These are phyloP conservation scores for Syzygium grande DNA, from an alignment of 345 rosid genomes.

Conservation along the genomic window DNA sequence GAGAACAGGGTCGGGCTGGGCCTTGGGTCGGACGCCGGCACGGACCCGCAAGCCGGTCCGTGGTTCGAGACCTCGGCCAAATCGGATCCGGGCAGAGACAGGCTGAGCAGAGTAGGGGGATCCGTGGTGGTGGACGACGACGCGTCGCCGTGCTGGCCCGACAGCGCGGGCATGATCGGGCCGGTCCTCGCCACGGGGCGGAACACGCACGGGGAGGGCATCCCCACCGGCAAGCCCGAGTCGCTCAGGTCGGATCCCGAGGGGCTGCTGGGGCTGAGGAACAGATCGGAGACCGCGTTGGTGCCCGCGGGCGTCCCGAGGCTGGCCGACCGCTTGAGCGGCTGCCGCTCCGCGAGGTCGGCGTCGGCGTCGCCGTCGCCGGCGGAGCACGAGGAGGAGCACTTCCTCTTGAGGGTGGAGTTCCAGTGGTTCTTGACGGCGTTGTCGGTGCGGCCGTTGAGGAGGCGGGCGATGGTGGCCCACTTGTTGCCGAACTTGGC, in stretches of 20 bases:
- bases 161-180: constrained; percentile 24
- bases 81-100: constrained; percentile 62
- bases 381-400: constrained; percentile 28
- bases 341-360: constrained; percentile 16
- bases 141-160: constrained; percentile 20
- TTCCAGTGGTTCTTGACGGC: constrained; percentile 83
- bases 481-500: constrained; percentile 73
- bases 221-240: constrained; percentile 24
- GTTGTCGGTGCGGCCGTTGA: constrained; percentile 77
- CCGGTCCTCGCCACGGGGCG: constrained; percentile 27
- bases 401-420: constrained; percentile 69
- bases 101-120: constrained; percentile 53
- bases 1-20: background rate
- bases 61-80: constrained; percentile 15
- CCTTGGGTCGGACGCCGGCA: background rate
- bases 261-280: constrained; percentile 51
- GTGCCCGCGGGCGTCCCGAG: constrained; percentile 27
- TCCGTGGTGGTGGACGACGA: constrained; percentile 25
- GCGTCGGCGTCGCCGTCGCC: constrained; percentile 15
- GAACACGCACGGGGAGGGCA: constrained; percentile 33
- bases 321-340: constrained; percentile 61
- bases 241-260: constrained; percentile 68
- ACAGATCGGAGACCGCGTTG: constrained; percentile 26
- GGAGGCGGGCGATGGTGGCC: constrained; percentile 74
- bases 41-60: constrained; percentile 8